phyloP scores from a whole-genome alignment of 768 basidiomycete species.

The Psilocybe cubensis region DNA sequence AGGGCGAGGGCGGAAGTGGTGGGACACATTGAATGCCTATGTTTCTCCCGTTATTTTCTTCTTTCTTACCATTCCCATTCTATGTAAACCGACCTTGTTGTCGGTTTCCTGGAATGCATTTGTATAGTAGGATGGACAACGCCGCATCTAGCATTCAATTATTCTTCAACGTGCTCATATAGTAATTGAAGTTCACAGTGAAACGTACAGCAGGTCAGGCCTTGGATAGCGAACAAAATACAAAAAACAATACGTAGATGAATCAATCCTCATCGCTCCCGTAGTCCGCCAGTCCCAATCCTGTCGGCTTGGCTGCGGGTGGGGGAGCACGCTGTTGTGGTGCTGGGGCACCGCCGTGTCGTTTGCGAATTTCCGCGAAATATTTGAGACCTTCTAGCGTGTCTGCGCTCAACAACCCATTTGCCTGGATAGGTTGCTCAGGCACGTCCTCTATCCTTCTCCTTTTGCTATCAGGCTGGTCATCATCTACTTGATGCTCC shows the following conservation, averaged over 20 bases:
- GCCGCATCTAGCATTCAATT: neutral
- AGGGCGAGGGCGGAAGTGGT: conserved; percentile 16
- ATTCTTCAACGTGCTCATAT: too few species aligned
- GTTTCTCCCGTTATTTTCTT: conserved; percentile 15
- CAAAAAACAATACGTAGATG: neutral
- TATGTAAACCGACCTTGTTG: neutral
- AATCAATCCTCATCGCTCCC: conserved; percentile 63
- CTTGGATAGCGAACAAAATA: neutral
- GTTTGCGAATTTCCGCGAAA: conserved; percentile 84
- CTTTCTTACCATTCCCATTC: too few species aligned
- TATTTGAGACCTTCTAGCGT: conserved; percentile 90
- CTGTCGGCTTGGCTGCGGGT: conserved; percentile 39
- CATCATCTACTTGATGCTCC: conserved; percentile 29
- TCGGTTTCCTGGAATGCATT: conserved; percentile 1
- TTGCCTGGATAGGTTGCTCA: conserved; percentile 37
- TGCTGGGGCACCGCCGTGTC: conserved; percentile 47
- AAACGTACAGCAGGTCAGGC: too few species aligned
- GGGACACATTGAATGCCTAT: conserved; percentile 26
- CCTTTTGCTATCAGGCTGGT: conserved; percentile 36
- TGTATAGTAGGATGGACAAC: conserved; percentile 7
- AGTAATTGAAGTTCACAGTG: too few species aligned
- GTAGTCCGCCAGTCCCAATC: conserved; percentile 72
- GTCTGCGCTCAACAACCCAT: conserved; percentile 78
- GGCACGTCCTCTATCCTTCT: conserved; percentile 31
- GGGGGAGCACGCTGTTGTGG: conserved; percentile 30